phyloP scores from a whole-genome alignment of 2,329 filamentous ascomycete species.

The Fusarium falciforme region DNA sequence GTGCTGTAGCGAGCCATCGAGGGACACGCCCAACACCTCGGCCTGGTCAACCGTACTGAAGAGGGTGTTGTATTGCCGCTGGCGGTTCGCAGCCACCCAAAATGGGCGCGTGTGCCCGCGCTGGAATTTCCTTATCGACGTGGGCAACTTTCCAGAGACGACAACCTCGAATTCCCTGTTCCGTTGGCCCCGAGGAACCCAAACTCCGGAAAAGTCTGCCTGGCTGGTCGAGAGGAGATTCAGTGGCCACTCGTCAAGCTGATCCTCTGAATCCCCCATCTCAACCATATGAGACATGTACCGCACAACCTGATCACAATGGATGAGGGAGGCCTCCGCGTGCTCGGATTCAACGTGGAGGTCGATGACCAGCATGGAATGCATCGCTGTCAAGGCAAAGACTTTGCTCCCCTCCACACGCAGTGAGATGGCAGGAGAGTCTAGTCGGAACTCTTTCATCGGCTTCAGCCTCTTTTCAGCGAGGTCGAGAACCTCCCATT shows the following conservation, averaged over 20 bases:
- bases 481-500: constrained; percentile 66
- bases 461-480: constrained; percentile 62
- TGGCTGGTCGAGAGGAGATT: constrained; percentile 61
- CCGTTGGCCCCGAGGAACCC: constrained; percentile 58
- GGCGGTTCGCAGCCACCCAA: constrained; percentile 56
- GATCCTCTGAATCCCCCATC: constrained; percentile 49
- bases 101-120: constrained; percentile 63
- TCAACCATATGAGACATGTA: constrained; percentile 60
- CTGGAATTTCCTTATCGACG: constrained; percentile 68
- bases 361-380: constrained; percentile 69
- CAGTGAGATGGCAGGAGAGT: constrained; percentile 64
- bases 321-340: constrained; percentile 53
- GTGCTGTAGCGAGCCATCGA: constrained; percentile 77
- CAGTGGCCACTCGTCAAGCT: constrained; percentile 51
- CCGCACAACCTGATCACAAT: constrained; percentile 60
- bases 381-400: constrained; percentile 62
- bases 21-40: constrained; percentile 72
- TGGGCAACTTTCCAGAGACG: constrained; percentile 67
- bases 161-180: constrained; percentile 58
- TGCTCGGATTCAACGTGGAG: constrained; percentile 52
- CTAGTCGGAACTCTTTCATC: constrained; percentile 59
- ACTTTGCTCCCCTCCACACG: constrained; percentile 60
- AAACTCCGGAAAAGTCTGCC: constrained; percentile 61
- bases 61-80: constrained; percentile 56
- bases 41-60: constrained; percentile 56